phyloP scores from a whole-genome alignment of 2,329 filamentous ascomycete genomes.

The Pezicula radicicola region DNA sequence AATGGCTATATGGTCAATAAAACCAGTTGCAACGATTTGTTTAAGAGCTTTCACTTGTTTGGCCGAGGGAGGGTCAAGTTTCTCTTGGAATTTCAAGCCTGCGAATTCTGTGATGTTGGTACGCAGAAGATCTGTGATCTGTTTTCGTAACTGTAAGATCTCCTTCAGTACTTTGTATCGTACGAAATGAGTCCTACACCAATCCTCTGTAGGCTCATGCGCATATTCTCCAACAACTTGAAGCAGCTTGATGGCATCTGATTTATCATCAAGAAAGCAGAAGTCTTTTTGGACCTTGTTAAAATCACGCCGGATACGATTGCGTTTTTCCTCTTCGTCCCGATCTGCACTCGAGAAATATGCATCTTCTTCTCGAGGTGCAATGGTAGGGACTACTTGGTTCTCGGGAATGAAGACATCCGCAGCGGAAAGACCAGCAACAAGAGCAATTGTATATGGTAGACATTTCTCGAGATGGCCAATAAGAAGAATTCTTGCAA shows the following conservation, averaged over 20 bases:
- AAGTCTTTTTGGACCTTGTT: slow-evolving; percentile 77
- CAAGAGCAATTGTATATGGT: slow-evolving; percentile 81
- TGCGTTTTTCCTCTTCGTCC: slow-evolving; percentile 66
- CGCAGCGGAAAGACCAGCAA: slow-evolving; percentile 82
- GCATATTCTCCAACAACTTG: slow-evolving; percentile 87
- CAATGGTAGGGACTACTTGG: slow-evolving; percentile 63
- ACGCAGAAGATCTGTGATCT: slow-evolving; percentile 78
- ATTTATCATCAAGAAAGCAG: slow-evolving; percentile 74
- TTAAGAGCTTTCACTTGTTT: slow-evolving; percentile 78
- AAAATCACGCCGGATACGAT: slow-evolving; percentile 57
- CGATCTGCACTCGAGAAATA: slow-evolving; percentile 65
- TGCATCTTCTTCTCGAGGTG: slow-evolving; percentile 46
- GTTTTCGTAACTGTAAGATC: slow-evolving; percentile 75
- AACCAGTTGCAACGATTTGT: slow-evolving; percentile 87
- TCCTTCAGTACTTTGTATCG: slow-evolving; percentile 85
- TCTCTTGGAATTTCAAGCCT: slow-evolving; percentile 53
- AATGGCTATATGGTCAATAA: slow-evolving; percentile 92
- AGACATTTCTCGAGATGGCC: slow-evolving; percentile 80
- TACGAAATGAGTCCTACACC: slow-evolving; percentile 82
- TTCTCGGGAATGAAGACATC: slow-evolving; percentile 84
- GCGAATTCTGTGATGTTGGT: slow-evolving; percentile 67
- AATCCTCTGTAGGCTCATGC: slow-evolving; percentile 66
- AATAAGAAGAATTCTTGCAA: slow-evolving; percentile 86
- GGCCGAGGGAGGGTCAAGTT: slow-evolving; percentile 55
- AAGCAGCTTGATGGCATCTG: slow-evolving; percentile 87